Base-by-base conservation (phyloP, 164 flowering plant species). In the Brasenia schreberi region DNA sequence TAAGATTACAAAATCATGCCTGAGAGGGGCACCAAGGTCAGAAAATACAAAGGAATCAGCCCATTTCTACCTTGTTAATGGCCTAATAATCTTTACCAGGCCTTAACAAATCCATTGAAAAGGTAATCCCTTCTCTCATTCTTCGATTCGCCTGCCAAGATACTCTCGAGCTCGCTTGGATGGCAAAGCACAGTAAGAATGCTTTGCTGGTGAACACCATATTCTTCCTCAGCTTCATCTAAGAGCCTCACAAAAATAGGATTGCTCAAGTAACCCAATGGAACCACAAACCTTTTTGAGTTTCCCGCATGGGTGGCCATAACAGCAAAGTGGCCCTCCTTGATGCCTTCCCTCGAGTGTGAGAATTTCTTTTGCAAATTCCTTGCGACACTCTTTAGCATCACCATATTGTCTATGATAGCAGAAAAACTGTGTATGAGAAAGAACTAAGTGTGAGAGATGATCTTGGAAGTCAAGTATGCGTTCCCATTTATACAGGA, bases 101-200 rank as follows among this genome's bases (percentile, higher is more conserved):
- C 39, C 39, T 1, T 33, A 33, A 33, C 39, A 33, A 33, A 33
- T 33, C 39, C 39, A 33, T 33, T 33, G 39, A 33, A 33, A 33
- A 1, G 39, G 39, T 33, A 33, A 49, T 49, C 16, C 56, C 56
- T 49, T 14, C 59, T 60, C 70, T 68, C 60, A 14, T 42, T 19
- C 62, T 23, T 64, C 61, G 69, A 66, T 16, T 62, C 18, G 12
- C 42, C 71, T 14, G 43, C 65, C 44, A 70, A 59, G 27, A 74
- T 72, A 62, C 72, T 70, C 65, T 74, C 67, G 45, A 74, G 70
- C 73, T 71, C 70, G 65, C 68, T 56, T 56, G 75, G 62, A 61
- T 66, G 62, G 62, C 80, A 77, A 6, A 75, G 77, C 18, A 74
- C 53, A 18, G 65, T 65, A 18, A 74, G 73, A 18, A 70, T 74